phyloP scores from a whole-genome alignment of 176 grass and related monocot species.

The Eragrostis curvula region DNA sequence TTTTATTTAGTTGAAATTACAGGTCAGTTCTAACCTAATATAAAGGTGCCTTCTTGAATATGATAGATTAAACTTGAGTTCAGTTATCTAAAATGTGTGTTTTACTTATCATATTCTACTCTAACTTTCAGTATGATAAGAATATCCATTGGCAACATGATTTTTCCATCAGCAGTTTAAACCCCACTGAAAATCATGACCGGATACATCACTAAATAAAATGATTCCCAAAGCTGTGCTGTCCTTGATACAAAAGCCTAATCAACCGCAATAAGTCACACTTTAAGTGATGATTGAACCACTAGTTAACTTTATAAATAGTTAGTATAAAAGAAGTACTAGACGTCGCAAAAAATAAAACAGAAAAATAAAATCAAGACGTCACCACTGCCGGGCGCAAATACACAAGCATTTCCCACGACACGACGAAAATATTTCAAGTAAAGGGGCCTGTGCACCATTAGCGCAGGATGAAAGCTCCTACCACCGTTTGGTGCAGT shows the following conservation, averaged over 20 bases:
- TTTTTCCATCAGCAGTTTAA: neutral
- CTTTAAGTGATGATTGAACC: constrained; percentile 5
- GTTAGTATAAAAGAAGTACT: neutral
- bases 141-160: neutral
- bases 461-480: neutral
- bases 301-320: neutral
- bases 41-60: neutral
- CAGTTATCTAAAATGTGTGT: neutral
- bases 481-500: neutral
- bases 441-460: neutral
- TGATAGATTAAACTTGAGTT: neutral
- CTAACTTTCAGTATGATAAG: neutral
- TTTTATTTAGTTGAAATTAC: neutral
- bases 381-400: neutral
- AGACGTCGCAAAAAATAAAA: neutral
- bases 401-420: constrained; percentile 22
- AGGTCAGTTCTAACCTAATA: neutral
- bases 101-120: neutral
- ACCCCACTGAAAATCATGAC: neutral
- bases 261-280: neutral
- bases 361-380: neutral
- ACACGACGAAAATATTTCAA: neutral
- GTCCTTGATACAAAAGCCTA: neutral
- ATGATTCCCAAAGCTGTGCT: constrained; percentile 1
- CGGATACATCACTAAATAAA: neutral